Evolutionary conservation across 441 rosid species (phyloP), one percentile per base, ranked within the genome.

Genomic region (Corymbia calophylla): DNA sequence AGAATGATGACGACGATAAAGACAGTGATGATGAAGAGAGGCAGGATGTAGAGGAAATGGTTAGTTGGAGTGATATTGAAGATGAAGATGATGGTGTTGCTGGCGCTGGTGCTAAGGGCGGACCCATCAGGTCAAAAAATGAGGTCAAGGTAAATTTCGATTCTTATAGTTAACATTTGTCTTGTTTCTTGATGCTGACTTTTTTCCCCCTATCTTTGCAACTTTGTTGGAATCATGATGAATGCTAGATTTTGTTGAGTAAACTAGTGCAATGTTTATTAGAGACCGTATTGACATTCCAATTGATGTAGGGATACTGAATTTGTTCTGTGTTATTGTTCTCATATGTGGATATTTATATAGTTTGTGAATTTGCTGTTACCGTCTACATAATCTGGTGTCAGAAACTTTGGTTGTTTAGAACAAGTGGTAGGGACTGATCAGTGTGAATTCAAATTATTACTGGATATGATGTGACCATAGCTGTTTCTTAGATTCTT

Each of bases 81-180:
- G 94, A 88, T 77, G 91, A 86, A 64, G 93, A 90, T 60, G 93
- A 89, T 32, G 95, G 93, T 47, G 96, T 94, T 77, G 96, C 90
- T 58, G 94, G 89, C n/a, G 88, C 77, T 31, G 94, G 89, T 91
- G 91, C 80, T 55, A n/a, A 39, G 49, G 89, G 56, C 80, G 95
- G 93, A 48, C 97, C 99, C 68, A 93, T 98, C 88, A 94, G 89
- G 92, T 98, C 99, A 51, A 97, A 97, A 95, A 97, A 98, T 91
- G 99, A 98, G 91, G 91, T 95, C 91, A 91, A 92, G 95, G 99
- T 97, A 96, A 87, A 2, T 86, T 88, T 88, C 53, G 68, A 53
- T 11, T 82, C 68, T 49, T 88, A 6, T 62, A 53, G 49, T 21
- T 55, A 64, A 58, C 32, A 14, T 58, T 14, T 14, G 21, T 23